Evolutionary conservation across 2,329 filamentous ascomycete species (phyloP).

Genomic region (Epichloe gansuensis): DNA sequence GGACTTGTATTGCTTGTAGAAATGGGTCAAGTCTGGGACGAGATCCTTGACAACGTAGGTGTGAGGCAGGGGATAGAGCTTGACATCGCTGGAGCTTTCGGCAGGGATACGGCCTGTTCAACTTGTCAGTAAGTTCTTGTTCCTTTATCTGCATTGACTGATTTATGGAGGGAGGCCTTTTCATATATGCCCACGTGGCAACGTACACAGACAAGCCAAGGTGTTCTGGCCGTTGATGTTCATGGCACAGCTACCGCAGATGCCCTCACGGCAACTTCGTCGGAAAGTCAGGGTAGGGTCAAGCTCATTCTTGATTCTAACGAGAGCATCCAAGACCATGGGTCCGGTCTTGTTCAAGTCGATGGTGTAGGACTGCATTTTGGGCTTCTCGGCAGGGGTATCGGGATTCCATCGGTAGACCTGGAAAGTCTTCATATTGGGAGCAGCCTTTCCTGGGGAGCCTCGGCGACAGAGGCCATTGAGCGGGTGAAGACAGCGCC

Average conservation of each 20-base stretch:
- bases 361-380: constrained; percentile 88
- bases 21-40: constrained; percentile 92
- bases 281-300: constrained; percentile 95
- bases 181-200: neutral
- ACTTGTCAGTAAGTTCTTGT: neutral
- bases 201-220: constrained; percentile 89
- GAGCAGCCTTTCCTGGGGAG: constrained; percentile 51
- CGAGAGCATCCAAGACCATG: constrained; percentile 94
- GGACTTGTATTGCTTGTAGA: constrained; percentile 99
- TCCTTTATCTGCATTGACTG: neutral
- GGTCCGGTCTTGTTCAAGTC: constrained; percentile 98
- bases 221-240: constrained; percentile 99
- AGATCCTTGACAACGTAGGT: constrained; percentile 99
- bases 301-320: constrained; percentile 98
- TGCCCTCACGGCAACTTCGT: constrained; percentile 91
- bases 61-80: constrained; percentile 96
- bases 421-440: constrained; percentile 85
- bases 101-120: constrained; percentile 76
- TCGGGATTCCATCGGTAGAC: constrained; percentile 99
- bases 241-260: constrained; percentile 98
- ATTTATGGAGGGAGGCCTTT: neutral
- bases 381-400: constrained; percentile 79
- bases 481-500: constrained; percentile 34
- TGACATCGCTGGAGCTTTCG: constrained; percentile 67
- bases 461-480: constrained; percentile 45